Percentiles rank a stretch among this genome's conserved stretches.
phyloP scores from a whole-genome alignment of 257 asterid species.

The Linaria vulgaris region DNA sequence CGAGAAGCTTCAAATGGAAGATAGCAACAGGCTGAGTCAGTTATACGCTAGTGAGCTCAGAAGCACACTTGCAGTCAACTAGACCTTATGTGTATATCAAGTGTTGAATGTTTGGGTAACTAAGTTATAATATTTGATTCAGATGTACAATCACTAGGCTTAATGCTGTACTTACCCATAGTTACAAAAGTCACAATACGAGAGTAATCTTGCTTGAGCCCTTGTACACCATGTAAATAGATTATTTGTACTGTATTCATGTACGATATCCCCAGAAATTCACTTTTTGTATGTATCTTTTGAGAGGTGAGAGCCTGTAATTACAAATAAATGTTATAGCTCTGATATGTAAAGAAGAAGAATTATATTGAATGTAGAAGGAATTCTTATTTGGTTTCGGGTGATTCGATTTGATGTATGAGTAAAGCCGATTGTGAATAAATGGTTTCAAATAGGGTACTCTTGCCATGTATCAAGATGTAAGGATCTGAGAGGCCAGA shows the following conservation, averaged over 20 bases:
- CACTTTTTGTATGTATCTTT: too few relatives aligned
- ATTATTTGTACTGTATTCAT: neutral
- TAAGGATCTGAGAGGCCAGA: too few relatives aligned
- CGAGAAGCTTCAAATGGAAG: conserved; percentile 65
- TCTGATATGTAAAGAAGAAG: too few relatives aligned
- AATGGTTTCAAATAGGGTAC: too few relatives aligned
- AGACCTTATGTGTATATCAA: conserved; percentile 18
- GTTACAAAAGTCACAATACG: neutral
- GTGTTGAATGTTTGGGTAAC: conserved; percentile 12
- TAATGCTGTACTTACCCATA: neutral
- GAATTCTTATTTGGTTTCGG: too few relatives aligned
- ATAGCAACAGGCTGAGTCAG: conserved; percentile 38
- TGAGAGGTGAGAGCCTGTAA: too few relatives aligned
- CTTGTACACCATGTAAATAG: conserved; percentile 1
- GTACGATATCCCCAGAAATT: too few relatives aligned
- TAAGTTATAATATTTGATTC: neutral
- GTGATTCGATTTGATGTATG: too few relatives aligned
- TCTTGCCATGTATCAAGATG: too few relatives aligned
- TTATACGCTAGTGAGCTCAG: conserved; percentile 32
- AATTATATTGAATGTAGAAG: too few relatives aligned
- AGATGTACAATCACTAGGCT: conserved; percentile 4
- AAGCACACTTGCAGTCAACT: conserved; percentile 26
- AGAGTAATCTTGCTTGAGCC: neutral
- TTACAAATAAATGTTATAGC: too few relatives aligned
- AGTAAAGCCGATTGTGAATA: too few relatives aligned